Evolutionary conservation across 768 basidiomycete species (phyloP).

Genomic region (Cantharellus cinnabarinus): DNA sequence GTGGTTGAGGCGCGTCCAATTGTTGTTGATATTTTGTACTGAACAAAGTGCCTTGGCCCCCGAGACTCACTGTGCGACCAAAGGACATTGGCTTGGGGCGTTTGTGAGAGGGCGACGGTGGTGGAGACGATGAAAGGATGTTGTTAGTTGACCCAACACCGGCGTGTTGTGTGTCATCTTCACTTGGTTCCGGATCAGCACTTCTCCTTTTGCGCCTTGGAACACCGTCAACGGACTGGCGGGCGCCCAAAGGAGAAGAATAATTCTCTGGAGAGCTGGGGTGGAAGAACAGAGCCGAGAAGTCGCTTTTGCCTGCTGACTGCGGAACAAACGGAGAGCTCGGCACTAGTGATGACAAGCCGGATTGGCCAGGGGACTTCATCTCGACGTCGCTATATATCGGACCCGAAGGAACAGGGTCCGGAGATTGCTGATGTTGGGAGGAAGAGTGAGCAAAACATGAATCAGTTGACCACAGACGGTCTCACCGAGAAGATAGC

Average conservation of each 20-base stretch:
- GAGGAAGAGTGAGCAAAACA: no score
- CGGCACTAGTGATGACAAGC: no score
- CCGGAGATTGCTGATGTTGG: no score
- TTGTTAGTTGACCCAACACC: background rate
- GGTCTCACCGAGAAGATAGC: conserved; percentile 5
- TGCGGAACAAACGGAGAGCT: no score
- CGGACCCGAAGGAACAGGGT: no score
- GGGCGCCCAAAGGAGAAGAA: background rate
- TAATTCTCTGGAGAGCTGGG: conserved; percentile 1
- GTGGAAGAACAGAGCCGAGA: conserved; percentile 16
- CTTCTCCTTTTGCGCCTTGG: conserved; percentile 2
- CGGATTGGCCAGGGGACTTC: no score
- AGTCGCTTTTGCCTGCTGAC: conserved; percentile 12
- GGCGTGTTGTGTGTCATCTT: background rate
- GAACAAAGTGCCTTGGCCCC: background rate
- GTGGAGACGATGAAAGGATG: background rate
- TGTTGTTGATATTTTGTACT: background rate
- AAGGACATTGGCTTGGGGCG: background rate
- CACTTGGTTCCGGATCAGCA: background rate
- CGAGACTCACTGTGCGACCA: background rate
- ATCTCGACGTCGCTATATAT: no score
- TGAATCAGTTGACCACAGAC: no score
- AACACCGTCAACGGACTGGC: background rate
- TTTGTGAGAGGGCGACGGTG: background rate
- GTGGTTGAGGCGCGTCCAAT: background rate